A percentile compares a stretch with the other conserved stretches of the same genome.
Conservation (phyloP, 768 basidiomycete species). For the Kwoniella mangroviensis region DNA sequence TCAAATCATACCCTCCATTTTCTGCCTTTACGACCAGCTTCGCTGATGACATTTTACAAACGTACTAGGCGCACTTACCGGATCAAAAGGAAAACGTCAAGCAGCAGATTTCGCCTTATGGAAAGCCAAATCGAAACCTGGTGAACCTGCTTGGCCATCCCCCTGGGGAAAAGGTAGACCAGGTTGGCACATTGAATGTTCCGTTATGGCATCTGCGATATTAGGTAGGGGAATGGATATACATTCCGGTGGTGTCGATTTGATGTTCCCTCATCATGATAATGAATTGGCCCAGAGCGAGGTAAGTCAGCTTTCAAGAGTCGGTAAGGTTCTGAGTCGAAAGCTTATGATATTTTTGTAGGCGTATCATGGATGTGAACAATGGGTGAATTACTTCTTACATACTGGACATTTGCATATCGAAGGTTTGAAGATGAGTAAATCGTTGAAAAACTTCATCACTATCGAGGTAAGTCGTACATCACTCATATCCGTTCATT, state of each 20-base stretch:
- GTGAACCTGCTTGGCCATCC: slow-evolving; percentile 95
- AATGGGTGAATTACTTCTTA: slow-evolving; percentile 99
- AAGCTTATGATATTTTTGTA: slow-evolving; percentile 51
- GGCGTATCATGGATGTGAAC: slow-evolving; percentile 88
- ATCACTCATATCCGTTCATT: too few relatives aligned
- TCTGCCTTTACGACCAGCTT: too few relatives aligned
- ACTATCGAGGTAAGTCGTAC: slow-evolving; percentile 74
- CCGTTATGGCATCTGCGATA: slow-evolving; percentile 93
- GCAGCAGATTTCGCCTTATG: slow-evolving; percentile 93
- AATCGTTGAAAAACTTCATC: slow-evolving; percentile 98
- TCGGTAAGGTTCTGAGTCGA: too few relatives aligned
- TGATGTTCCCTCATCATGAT: slow-evolving; percentile 99
- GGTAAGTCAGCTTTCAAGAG: slow-evolving; percentile 58
- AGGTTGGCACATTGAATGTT: slow-evolving; percentile 99
- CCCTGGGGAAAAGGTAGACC: slow-evolving; percentile 96
- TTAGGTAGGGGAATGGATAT: slow-evolving; percentile 93
- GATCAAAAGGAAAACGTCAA: slow-evolving; percentile 71
- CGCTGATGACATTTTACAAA: not conserved
- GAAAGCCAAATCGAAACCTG: slow-evolving; percentile 89
- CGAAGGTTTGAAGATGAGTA: slow-evolving; percentile 98
- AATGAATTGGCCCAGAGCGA: slow-evolving; percentile 98
- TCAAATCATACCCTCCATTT: too few relatives aligned
- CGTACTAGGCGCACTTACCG: slow-evolving; percentile 65
- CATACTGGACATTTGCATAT: slow-evolving; percentile 99
- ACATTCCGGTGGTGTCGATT: slow-evolving; percentile 94